phyloP scores from a whole-genome alignment of 306 rosid species.

The Vachellia collinsii region DNA sequence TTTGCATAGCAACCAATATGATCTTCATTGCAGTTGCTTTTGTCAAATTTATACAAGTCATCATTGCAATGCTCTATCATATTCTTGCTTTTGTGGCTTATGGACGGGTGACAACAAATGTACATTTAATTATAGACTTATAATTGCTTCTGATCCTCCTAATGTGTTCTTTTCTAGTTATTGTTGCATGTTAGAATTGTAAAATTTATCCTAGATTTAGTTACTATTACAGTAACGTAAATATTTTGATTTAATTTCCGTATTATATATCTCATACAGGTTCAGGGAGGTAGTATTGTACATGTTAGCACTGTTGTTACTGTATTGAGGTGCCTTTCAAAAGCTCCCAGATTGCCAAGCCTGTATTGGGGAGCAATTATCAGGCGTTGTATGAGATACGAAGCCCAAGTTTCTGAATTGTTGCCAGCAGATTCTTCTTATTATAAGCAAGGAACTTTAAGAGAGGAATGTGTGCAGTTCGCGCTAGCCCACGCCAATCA shows the following conservation, averaged over 20 bases:
- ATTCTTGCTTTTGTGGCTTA: constrained; percentile 17
- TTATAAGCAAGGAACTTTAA: constrained; percentile 57
- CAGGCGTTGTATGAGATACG: constrained; percentile 90
- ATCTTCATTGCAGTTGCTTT: constrained; percentile 22
- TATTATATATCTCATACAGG: constrained; percentile 34
- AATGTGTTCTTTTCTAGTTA: constrained; percentile 39
- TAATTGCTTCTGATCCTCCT: constrained; percentile 30
- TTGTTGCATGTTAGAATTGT: constrained; percentile 33
- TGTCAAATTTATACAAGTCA: constrained; percentile 17
- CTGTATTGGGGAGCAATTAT: constrained; percentile 86
- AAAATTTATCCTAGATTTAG: constrained; percentile 27
- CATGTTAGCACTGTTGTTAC: constrained; percentile 51
- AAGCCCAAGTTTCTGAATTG: constrained; percentile 51
- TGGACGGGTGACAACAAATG: neutral
- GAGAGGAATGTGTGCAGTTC: constrained; percentile 77
- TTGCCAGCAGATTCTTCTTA: constrained; percentile 45
- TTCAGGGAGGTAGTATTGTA: constrained; percentile 54
- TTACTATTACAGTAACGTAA: constrained; percentile 3
- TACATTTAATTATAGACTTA: constrained; percentile 17
- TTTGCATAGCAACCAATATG: neutral
- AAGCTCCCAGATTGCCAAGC: constrained; percentile 89
- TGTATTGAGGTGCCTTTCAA: constrained; percentile 79
- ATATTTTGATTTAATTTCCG: constrained; percentile 34
- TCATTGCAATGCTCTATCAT: constrained; percentile 11
- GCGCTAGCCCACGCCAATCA: constrained; percentile 86